Base-by-base conservation (phyloP, 2,329 filamentous ascomycete species). In the Capronia coronata region DNA sequence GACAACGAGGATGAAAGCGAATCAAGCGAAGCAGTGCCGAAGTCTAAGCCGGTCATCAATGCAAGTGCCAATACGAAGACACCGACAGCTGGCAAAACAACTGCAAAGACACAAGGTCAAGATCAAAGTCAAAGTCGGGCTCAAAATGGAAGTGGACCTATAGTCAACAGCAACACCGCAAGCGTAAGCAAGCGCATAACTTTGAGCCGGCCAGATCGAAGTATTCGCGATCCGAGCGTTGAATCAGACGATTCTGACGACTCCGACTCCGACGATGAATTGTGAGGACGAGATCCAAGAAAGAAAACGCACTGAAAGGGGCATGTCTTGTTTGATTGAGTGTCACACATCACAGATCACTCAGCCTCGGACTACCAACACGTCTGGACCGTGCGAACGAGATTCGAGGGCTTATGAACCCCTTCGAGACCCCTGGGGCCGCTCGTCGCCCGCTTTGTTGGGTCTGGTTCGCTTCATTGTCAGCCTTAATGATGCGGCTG, bases 181-280 rank as follows among this genome's bases (percentile, higher is more conserved):
- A n/a, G n/a, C n/a, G n/a, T n/a, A n/a, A n/a, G n/a, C n/a, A n/a
- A n/a, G n/a, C 18, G 35, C 13, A 40, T 16, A 9, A 7, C 6
- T 11, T 21, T 41, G 11, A 40, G 43, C n/a, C 48, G 37, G 23
- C 45, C 52, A 14, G 45, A 43, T 18, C 41, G 48, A 3, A 51
- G 40, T 29, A 51, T 46, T 39, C 52, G 52, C 13, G 45, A 54
- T 37, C n/a, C 27, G 22, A 51, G 45, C 45, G 35, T 39, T 14
- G 39, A 48, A 6, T 48, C 50, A 32, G 47, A 48, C 21, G 45
- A 44, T 19, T 34, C 34, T 16, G 41, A 32, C 4, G 46, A 54
- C 11, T 25, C 39, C 18, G 29, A 47, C 14, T 32, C 37, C 30
- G 46, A 49, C 2, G 32, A 39, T 16, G 39, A 48, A 27, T 25